phyloP scores from a whole-genome alignment of 371 early-diverging fungal genomes.

The Mucor lusitanicus region DNA sequence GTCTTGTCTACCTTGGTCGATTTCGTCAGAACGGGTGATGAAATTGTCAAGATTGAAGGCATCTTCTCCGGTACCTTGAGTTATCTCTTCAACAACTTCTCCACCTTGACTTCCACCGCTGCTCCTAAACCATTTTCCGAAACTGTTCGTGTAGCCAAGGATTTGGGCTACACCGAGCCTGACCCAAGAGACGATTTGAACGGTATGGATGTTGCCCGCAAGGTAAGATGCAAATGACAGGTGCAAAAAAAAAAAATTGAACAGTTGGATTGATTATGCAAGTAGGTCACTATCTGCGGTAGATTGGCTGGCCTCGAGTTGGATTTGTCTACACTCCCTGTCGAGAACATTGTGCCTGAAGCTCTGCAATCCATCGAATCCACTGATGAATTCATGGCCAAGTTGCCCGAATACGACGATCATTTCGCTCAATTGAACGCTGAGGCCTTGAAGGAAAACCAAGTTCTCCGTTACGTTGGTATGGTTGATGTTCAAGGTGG shows the following conservation, averaged over 20 bases:
- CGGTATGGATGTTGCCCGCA: slow-evolving; percentile 93
- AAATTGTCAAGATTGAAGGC: slow-evolving; percentile 90
- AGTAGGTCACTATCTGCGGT: slow-evolving; percentile 80
- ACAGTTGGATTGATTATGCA: background rate
- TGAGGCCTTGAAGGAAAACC: slow-evolving; percentile 66
- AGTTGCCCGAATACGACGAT: slow-evolving; percentile 82
- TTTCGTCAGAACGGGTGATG: slow-evolving; percentile 90
- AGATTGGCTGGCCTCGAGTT: slow-evolving; percentile 85
- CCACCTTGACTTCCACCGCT: slow-evolving; percentile 55
- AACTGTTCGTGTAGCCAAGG: slow-evolving; percentile 88
- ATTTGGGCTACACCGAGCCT: slow-evolving; percentile 96
- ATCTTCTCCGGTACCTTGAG: slow-evolving; percentile 96
- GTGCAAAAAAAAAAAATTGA: background rate
- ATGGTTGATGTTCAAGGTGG: slow-evolving; percentile 73
- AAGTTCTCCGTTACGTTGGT: slow-evolving; percentile 94
- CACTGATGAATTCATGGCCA: slow-evolving; percentile 81
- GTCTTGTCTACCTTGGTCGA: slow-evolving; percentile 90
- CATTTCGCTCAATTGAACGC: slow-evolving; percentile 81
- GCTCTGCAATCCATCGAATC: slow-evolving; percentile 70
- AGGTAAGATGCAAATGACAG: background rate
- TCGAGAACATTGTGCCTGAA: slow-evolving; percentile 95
- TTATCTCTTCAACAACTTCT: slow-evolving; percentile 95
- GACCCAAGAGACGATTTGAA: slow-evolving; percentile 98
- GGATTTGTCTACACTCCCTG: slow-evolving; percentile 72
- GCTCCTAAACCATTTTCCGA: slow-evolving; percentile 73